Conservation (phyloP, 2,329 filamentous ascomycete genomes). For the Beauveria caledonica region DNA sequence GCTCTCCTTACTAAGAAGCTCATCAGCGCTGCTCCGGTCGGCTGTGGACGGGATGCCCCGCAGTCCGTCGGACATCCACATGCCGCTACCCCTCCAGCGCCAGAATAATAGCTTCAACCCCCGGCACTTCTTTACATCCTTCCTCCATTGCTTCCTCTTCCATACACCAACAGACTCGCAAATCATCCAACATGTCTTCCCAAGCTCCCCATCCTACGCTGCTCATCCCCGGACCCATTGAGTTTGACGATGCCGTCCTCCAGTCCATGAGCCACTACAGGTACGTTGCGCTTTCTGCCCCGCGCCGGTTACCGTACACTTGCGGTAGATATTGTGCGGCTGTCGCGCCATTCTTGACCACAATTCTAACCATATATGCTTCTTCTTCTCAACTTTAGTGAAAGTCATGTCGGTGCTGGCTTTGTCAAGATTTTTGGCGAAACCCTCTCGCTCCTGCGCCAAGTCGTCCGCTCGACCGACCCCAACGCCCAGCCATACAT, state of each 20-base stretch:
- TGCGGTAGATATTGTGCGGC: not conserved
- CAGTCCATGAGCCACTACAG: constrained; percentile 93
- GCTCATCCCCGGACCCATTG: constrained; percentile 94
- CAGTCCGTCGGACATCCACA: constrained; percentile 6
- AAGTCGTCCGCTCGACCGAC: constrained; percentile 87
- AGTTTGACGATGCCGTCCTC: constrained; percentile 95
- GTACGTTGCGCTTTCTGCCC: constrained; percentile 35
- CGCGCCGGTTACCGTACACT: not conserved
- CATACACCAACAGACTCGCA: constrained; percentile 16
- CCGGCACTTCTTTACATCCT: constrained; percentile 12
- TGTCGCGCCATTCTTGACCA: not conserved
- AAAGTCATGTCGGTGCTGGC: constrained; percentile 83
- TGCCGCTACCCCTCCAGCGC: constrained; percentile 10
- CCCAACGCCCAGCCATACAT: constrained; percentile 82
- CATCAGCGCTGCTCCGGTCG: constrained; percentile 7
- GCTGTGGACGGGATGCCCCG: constrained; percentile 10
- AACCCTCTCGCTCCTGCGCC: constrained; percentile 75
- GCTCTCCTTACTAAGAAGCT: constrained; percentile 5
- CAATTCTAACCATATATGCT: not conserved
- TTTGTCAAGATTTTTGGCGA: constrained; percentile 92
- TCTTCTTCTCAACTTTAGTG: constrained; percentile 41
- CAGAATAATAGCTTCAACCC: constrained; percentile 11
- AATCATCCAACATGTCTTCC: constrained; percentile 45
- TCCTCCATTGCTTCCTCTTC: constrained; percentile 12
- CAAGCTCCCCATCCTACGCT: constrained; percentile 61